These are phyloP conservation scores for Podospora conica DNA, from an alignment of 495 filamentous ascomycete genomes.

Conservation along the genomic window DNA sequence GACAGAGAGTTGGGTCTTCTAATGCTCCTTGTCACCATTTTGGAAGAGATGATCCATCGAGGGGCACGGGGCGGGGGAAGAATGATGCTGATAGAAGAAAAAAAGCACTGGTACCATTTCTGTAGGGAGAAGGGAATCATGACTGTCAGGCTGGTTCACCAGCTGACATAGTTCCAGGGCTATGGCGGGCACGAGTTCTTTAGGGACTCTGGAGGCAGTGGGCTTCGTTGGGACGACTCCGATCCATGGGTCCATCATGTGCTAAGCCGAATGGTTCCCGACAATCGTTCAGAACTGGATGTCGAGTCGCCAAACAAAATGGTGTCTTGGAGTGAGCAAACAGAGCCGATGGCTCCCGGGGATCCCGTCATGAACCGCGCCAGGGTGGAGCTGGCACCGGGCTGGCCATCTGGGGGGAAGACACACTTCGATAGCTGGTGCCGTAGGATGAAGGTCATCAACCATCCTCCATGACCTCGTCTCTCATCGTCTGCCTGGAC, in stretches of 20 bases:
- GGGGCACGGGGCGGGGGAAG: neutral
- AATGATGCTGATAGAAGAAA: neutral
- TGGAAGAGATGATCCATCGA: neutral
- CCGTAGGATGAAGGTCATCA: no score
- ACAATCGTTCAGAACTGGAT: neutral
- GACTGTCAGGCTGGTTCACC: neutral
- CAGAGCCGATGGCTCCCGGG: neutral
- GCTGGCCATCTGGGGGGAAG: neutral
- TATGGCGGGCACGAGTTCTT: neutral
- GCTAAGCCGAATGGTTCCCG: neutral
- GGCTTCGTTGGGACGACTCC: neutral
- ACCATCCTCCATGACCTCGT: neutral
- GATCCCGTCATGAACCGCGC: neutral
- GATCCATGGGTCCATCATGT: neutral
- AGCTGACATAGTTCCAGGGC: neutral
- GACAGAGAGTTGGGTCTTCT: constrained; percentile 19
- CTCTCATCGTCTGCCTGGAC: neutral
- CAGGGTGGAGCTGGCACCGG: neutral
- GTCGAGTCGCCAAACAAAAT: neutral
- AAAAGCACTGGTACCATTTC: no score
- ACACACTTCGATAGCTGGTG: neutral
- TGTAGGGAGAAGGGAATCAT: neutral
- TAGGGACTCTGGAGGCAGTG: neutral
- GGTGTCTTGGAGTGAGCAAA: neutral
- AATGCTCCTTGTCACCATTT: constrained; percentile 15